Conservation (phyloP, 2,329 filamentous ascomycete genomes). For the Fusarium torreyae region DNA sequence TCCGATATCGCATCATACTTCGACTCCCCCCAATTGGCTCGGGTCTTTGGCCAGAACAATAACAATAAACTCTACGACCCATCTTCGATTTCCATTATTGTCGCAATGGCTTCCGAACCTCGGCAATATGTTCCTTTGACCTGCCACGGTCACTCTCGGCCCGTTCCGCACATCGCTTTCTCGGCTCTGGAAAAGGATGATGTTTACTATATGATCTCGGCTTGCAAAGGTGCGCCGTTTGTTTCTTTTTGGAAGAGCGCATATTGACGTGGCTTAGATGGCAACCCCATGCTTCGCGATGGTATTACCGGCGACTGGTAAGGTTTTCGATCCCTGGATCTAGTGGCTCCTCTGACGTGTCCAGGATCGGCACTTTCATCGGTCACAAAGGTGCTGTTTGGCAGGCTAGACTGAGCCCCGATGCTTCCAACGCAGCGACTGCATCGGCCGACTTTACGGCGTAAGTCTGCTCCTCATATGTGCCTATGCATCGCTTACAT, state of each 20-base stretch:
- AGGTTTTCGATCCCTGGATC: slow-evolving; percentile 41
- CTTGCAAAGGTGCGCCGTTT: slow-evolving; percentile 80
- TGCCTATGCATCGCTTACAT: slow-evolving; percentile 48
- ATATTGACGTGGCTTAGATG: slow-evolving; percentile 72
- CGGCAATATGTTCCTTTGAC: slow-evolving; percentile 87
- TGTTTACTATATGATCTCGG: slow-evolving; percentile 92
- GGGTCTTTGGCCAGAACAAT: neutral
- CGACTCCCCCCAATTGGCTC: slow-evolving; percentile 13
- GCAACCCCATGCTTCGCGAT: slow-evolving; percentile 98
- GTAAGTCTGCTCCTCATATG: slow-evolving; percentile 63
- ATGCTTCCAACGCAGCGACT: slow-evolving; percentile 90
- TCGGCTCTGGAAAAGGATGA: slow-evolving; percentile 87
- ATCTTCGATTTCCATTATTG: slow-evolving; percentile 12
- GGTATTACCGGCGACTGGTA: slow-evolving; percentile 95
- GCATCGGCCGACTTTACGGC: slow-evolving; percentile 97
- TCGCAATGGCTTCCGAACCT: slow-evolving; percentile 56
- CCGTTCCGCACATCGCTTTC: slow-evolving; percentile 92
- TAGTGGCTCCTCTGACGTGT: slow-evolving; percentile 33
- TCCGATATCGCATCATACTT: slow-evolving; percentile 19
- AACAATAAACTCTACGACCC: slow-evolving; percentile 4
- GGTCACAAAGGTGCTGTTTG: slow-evolving; percentile 99
- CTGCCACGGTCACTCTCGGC: slow-evolving; percentile 93
- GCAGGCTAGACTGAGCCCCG: slow-evolving; percentile 91
- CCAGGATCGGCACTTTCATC: slow-evolving; percentile 96
- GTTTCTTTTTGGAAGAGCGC: slow-evolving; percentile 22